Evolutionary conservation across 176 grass and related monocot species (phyloP), one percentile per base, ranked within the genome.

Genomic region (Aegilops longissima): DNA sequence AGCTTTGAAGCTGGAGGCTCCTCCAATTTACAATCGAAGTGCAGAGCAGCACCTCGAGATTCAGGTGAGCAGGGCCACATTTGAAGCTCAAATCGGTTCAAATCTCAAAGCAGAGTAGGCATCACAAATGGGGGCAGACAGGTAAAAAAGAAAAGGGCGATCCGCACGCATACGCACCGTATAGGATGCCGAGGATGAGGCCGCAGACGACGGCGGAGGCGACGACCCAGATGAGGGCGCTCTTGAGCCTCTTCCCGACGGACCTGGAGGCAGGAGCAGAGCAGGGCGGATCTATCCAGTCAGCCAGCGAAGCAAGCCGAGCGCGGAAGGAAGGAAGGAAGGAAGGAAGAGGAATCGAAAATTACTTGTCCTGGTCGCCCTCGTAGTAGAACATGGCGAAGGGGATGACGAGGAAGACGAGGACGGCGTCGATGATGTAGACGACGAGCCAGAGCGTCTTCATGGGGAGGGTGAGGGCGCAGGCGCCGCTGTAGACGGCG

Each of bases 311-410:
- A 35, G 8, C 3, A 13, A 65, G 29, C 6, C 0, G 30, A 16
- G 17, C 27, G 18, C 6, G 17, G 54, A 7, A 56, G 51, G 17
- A 18, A 56, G 51, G 5, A 54, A 56, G 51, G 5, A 54, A 31
- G 13, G 45, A 13, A 11, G 80, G 80, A 67, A 64, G 74, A 25
- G 21, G 24, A 18, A 13, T 27, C 27, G 42, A 12, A 2, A 49
- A 27, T 11, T 16, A 99, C 97, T 99, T 99, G 84, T 99, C 97
- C 89, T 95, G 97, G 93, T 99, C 97, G 63, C 97, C 97, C 82
- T 99, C 97, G 87, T 99, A 99, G 80, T 93, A 99, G 87, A 99
- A 99, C 92, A 99, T 97, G 47, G 97, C 97, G 72, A 99, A 99
- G 0, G 97, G 97, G 1, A 99, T 99, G 82, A 97, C 85, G 76